Conservation (phyloP, 805 yeast species). For the Nakazawaea ernobii region DNA sequence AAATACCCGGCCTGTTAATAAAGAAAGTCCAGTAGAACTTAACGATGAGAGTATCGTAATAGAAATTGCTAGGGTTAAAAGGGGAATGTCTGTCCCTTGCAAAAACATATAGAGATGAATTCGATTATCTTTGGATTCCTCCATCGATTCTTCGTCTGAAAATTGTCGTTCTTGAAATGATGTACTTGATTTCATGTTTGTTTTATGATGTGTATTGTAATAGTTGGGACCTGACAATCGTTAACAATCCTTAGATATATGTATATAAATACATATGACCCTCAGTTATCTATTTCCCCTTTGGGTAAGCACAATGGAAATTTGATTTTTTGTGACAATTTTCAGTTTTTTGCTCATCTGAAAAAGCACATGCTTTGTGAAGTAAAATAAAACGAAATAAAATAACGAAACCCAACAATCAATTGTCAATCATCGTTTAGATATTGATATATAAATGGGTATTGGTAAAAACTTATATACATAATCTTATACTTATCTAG, state of each 20-base stretch:
- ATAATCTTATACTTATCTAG: too few relatives aligned
- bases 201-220: not conserved
- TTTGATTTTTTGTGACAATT: not conserved
- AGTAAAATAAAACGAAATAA: not conserved
- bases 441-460: too few relatives aligned
- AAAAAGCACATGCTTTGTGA: conserved; percentile 1
- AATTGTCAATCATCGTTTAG: not conserved
- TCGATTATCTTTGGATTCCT: not conserved
- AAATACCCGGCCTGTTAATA: conserved; percentile 65
- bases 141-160: not conserved
- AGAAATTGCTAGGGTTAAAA: conserved; percentile 15
- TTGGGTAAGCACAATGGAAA: conserved; percentile 3
- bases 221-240: not conserved
- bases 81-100: conserved; percentile 17
- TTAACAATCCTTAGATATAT: too few relatives aligned
- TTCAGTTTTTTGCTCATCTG: not conserved
- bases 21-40: conserved; percentile 55
- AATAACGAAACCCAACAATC: conserved; percentile 3
- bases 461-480: too few relatives aligned
- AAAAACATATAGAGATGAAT: conserved; percentile 20
- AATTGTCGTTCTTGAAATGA: not conserved
- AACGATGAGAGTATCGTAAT: conserved; percentile 44
- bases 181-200: not conserved
- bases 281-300: not conserved
- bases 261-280: too few relatives aligned